Percentiles rank a stretch among this genome's conserved stretches.
phyloP scores from a whole-genome alignment of 331 rosid species.

The Quercus lobata region DNA sequence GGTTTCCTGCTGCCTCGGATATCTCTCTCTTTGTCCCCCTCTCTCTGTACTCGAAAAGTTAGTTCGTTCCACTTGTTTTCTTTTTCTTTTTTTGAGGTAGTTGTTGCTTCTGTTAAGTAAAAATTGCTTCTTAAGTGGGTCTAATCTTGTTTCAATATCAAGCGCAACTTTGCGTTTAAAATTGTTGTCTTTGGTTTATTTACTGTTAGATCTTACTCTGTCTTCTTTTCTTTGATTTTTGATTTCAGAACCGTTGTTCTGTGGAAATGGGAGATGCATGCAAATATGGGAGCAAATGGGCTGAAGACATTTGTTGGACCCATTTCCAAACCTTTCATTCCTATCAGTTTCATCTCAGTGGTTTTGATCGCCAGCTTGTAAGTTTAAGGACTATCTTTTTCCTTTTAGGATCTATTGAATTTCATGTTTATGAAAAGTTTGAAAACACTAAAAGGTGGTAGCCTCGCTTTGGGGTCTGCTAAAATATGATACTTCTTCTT shows the following conservation, averaged over 20 bases:
- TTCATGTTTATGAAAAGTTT: neutral
- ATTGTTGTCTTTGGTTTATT: too few relatives aligned
- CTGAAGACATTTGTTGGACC: conserved; percentile 53
- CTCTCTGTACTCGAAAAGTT: too few relatives aligned
- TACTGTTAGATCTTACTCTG: neutral
- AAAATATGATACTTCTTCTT: too few relatives aligned
- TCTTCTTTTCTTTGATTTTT: neutral
- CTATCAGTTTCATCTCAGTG: conserved; percentile 29
- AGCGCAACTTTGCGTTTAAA: too few relatives aligned
- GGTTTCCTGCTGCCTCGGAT: too few relatives aligned
- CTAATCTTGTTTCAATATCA: too few relatives aligned
- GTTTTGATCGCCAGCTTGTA: neutral
- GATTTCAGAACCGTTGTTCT: conserved; percentile 18
- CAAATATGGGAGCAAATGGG: conserved; percentile 35
- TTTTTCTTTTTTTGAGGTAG: neutral
- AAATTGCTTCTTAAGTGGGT: neutral
- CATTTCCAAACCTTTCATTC: conserved; percentile 52
- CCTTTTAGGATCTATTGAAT: neutral
- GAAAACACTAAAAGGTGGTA: neutral
- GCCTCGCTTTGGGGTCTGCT: neutral
- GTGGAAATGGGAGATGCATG: conserved; percentile 22
- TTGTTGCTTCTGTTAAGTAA: neutral
- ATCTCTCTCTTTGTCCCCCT: too few relatives aligned
- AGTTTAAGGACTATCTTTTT: neutral
- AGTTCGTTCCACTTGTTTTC: too few relatives aligned